Evolutionary conservation across 2,329 filamentous ascomycete genomes (phyloP), one percentile per base, ranked within the genome.

Genomic region (Fusarium sp.): DNA sequence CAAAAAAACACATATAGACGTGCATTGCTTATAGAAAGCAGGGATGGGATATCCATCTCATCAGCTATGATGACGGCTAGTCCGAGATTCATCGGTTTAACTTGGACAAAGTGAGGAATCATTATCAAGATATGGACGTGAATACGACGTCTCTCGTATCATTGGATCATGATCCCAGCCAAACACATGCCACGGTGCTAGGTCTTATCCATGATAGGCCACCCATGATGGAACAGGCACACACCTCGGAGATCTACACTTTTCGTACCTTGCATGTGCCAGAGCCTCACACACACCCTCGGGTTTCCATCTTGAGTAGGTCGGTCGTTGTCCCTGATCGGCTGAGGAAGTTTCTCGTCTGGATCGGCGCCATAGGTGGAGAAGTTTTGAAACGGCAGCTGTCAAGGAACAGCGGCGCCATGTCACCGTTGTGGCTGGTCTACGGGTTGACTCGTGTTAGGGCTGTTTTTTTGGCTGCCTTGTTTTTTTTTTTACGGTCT

Each of bases 361-460:
- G 37, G 58, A 38, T 35, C 25, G 58, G 57, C n/a, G 20, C 40
- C n/a, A 30, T 9, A 37, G 15, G 71, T 71, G 71, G 68, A 71
- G 45, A 74, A 61, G 71, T 32, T 50, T 66, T 72, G 71, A 73
- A 73, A 73, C 71, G 14, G 35, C 54, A 56, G 43, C 62, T 65
- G 64, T 71, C 57, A 56, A 65, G 61, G 71, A 69, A 54, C 15
- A 20, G 63, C 47, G 71, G 71, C 40, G 54, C 45, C 25, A 64
- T 64, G 62, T 58, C 52, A 64, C 35, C 10, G 33, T 14, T 57
- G 47, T 40, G 32, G 59, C 54, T 30, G 63, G 14, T 67, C 52
- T 60, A 70, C 66, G 47, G 71, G 35, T 68, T 50, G 45, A 50
- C 45, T 50, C 45, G 45, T 50, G 25, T 50, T 50, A 10, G 61